Conservation (phyloP, 495 filamentous ascomycete genomes). For the Sporormia fimetaria region DNA sequence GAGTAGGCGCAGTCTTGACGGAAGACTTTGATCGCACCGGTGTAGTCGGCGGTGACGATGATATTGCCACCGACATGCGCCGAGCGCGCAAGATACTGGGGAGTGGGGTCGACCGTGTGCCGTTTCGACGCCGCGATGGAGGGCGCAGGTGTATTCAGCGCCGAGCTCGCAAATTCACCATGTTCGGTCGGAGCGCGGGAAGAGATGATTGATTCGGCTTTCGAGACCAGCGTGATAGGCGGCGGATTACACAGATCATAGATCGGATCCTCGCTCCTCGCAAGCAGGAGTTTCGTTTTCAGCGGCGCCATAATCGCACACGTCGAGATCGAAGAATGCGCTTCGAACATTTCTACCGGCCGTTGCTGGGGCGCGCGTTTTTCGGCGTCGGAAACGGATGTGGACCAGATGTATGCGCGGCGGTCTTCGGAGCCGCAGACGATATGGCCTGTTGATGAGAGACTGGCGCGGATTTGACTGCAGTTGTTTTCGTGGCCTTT, state of each 20-base stretch:
- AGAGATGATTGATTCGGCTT: constrained; percentile 46
- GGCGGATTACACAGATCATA: constrained; percentile 96
- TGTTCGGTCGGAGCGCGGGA: constrained; percentile 30
- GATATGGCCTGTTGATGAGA: constrained; percentile 82
- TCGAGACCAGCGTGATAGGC: constrained; percentile 68
- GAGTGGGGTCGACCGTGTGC: constrained; percentile 47
- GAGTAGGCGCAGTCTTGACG: constrained; percentile 79
- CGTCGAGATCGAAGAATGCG: constrained; percentile 80
- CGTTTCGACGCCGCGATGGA: constrained; percentile 41
- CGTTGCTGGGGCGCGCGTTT: constrained; percentile 69
- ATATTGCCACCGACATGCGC: constrained; percentile 79
- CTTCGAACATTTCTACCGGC: constrained; percentile 77
- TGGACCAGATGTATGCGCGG: constrained; percentile 80
- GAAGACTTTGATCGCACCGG: constrained; percentile 83
- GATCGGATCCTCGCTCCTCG: constrained; percentile 75
- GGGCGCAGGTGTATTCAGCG: constrained; percentile 25
- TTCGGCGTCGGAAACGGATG: constrained; percentile 46
- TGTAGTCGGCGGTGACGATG: constrained; percentile 80
- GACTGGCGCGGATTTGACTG: constrained; percentile 80
- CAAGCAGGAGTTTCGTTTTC: constrained; percentile 63
- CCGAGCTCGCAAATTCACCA: constrained; percentile 20
- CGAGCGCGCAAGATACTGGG: constrained; percentile 61
- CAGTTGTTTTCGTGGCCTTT: constrained; percentile 87
- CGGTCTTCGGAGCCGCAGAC: constrained; percentile 91
- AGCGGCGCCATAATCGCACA: constrained; percentile 74